Conservation (phyloP, 2,329 filamentous ascomycete genomes). For the Furcasterigmium furcatum region DNA sequence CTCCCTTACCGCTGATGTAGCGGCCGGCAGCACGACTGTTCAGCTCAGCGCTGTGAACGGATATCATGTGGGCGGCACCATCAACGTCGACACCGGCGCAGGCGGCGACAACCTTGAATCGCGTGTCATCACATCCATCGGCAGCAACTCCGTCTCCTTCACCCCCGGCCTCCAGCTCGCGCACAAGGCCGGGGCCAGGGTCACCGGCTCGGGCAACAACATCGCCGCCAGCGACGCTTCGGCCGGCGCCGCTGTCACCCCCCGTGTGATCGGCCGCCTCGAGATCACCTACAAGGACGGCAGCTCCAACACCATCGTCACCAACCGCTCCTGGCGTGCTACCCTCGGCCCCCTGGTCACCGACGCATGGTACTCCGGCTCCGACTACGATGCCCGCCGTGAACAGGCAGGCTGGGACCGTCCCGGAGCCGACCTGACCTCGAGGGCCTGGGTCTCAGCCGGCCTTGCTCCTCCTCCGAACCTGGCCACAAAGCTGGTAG, state of each 20-base stretch:
- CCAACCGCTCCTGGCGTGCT: conserved; percentile 6
- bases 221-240: conserved; percentile 6
- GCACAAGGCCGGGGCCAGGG: not conserved
- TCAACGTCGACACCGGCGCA: conserved; percentile 6
- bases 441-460: conserved; percentile 3
- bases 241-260: conserved; percentile 6
- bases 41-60: not conserved
- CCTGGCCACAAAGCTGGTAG: conserved; percentile 7
- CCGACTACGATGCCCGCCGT: conserved; percentile 6
- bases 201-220: conserved; percentile 8
- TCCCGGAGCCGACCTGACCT: conserved; percentile 2
- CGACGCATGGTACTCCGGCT: conserved; percentile 6
- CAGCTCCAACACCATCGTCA: conserved; percentile 2
- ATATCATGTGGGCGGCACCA: conserved; percentile 4
- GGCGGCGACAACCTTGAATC: conserved; percentile 6
- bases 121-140: not conserved
- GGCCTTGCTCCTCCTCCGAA: conserved; percentile 7
- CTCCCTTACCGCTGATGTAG: not conserved
- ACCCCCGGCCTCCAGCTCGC: not conserved
- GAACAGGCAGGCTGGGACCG: conserved; percentile 3
- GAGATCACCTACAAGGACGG: conserved; percentile 5
- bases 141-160: not conserved
- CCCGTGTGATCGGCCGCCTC: conserved; percentile 7
- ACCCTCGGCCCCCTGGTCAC: conserved; percentile 5
- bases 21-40: not conserved